Evolutionary conservation across 139 green algal species (phyloP).

Genomic region (Yamagishiella unicocca): DNA sequence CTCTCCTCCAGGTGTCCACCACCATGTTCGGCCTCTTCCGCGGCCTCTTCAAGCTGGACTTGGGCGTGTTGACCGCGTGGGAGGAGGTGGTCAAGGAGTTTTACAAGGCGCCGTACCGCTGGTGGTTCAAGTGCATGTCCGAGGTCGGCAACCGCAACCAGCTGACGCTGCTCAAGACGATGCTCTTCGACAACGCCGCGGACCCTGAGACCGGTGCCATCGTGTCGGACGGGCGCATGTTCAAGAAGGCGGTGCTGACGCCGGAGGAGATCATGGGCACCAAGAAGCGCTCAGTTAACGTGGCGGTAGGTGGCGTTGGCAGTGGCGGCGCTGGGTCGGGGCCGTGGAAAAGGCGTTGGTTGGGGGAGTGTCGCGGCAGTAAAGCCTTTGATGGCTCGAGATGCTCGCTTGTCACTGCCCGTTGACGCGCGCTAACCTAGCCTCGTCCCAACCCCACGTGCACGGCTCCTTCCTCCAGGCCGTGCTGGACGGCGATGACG

Average conservation of each 20-base stretch:
- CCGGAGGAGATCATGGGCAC: slow-evolving; percentile 60
- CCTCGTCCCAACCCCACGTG: too few species aligned
- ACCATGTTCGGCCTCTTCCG: slow-evolving; percentile 53
- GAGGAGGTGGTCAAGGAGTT: slow-evolving; percentile 64
- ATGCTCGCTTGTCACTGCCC: too few species aligned
- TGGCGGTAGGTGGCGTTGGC: slow-evolving; percentile 33
- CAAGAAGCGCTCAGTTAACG: slow-evolving; percentile 40
- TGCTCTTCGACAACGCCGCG: slow-evolving; percentile 48
- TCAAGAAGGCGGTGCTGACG: slow-evolving; percentile 64
- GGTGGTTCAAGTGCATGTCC: slow-evolving; percentile 61
- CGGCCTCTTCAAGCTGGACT: slow-evolving; percentile 65
- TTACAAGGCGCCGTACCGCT: slow-evolving; percentile 53
- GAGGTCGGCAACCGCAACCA: slow-evolving; percentile 62
- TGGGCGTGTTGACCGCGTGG: slow-evolving; percentile 63
- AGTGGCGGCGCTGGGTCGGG: too few species aligned
- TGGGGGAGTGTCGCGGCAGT: too few species aligned
- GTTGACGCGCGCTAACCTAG: too few species aligned
- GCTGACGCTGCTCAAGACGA: slow-evolving; percentile 54
- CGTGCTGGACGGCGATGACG: slow-evolving; percentile 28
- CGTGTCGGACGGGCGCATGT: slow-evolving; percentile 62
- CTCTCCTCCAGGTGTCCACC: slow-evolving; percentile 33
- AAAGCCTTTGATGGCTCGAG: too few species aligned
- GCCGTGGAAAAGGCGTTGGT: not conserved
- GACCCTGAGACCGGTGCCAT: slow-evolving; percentile 40
- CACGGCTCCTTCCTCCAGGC: not conserved